Evolutionary conservation across 345 rosid genomes (phyloP).

Genomic region (Dipteronia sinensis): DNA sequence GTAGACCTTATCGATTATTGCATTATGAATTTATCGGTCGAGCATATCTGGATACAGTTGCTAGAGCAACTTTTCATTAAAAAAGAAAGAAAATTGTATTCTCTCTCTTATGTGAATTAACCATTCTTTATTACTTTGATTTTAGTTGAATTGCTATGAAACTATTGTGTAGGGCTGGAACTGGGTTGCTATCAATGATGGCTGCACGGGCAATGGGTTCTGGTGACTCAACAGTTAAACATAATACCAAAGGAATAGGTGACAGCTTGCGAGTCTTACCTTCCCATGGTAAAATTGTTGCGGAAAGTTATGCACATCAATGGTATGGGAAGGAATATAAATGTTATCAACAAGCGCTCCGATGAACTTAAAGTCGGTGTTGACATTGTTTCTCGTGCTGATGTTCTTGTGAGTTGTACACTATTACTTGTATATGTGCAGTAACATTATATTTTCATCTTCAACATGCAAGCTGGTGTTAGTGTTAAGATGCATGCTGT

Average conservation of each 20-base stretch:
- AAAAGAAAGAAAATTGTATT: not conserved
- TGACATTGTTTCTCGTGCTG: constrained; percentile 72
- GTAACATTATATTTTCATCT: not conserved
- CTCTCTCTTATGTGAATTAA: not conserved
- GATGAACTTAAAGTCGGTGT: constrained; percentile 70
- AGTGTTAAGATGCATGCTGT: not conserved
- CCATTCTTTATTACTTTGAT: not conserved
- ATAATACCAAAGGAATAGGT: constrained; percentile 42
- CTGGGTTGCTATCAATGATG: constrained; percentile 97
- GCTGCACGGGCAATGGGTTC: constrained; percentile 65
- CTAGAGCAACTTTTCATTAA: too few species aligned
- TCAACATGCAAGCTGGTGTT: not conserved
- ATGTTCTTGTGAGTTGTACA: constrained; percentile 67
- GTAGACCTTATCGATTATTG: not conserved
- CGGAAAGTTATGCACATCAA: constrained; percentile 72
- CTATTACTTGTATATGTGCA: not conserved
- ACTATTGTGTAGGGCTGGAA: constrained; percentile 71
- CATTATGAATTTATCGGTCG: not conserved
- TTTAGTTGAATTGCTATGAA: not conserved
- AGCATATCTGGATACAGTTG: too few species aligned
- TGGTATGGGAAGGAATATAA: constrained; percentile 58
- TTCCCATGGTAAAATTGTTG: constrained; percentile 94
- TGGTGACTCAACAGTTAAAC: constrained; percentile 20
- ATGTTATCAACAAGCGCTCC: constrained; percentile 72
- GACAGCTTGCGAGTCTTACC: constrained; percentile 91